Percentiles rank a stretch among this genome's conserved stretches.
Conservation (phyloP, 2,329 filamentous ascomycete genomes). For the Metarhizium anisopliae region DNA sequence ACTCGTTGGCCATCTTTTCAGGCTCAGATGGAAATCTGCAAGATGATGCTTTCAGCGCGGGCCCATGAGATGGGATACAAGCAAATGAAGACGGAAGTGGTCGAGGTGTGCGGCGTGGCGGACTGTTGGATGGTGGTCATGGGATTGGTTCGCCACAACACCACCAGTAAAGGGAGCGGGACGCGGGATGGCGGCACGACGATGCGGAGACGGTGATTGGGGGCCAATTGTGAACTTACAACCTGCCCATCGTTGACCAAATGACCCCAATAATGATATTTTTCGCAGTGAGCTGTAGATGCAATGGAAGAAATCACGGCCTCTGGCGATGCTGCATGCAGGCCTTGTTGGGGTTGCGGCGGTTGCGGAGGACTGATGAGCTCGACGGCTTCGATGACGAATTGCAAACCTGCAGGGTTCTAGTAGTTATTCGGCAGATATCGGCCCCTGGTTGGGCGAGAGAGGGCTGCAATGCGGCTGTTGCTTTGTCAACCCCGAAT, state of each 20-base stretch:
- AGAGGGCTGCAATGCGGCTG: not conserved
- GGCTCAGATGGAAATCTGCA: conserved; percentile 8
- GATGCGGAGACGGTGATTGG: not conserved
- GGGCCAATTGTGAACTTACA: not conserved
- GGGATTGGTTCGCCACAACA: not conserved
- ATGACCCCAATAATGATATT: not conserved
- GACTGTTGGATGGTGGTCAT: not conserved
- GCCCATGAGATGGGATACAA: not conserved
- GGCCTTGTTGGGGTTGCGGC: not conserved
- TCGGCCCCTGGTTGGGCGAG: not conserved
- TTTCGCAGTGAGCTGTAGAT: not conserved
- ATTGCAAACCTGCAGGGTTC: not conserved
- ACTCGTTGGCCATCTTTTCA: conserved; percentile 38
- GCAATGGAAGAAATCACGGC: not conserved
- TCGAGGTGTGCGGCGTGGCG: not conserved
- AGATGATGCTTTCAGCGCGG: not conserved
- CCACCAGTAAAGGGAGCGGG: not conserved
- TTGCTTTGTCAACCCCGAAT: not conserved
- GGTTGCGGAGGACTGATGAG: not conserved
- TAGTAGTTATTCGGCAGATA: not conserved
- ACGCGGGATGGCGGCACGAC: too few species aligned
- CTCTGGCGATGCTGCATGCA: not conserved
- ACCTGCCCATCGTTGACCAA: not conserved
- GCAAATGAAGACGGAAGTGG: not conserved
- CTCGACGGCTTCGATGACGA: not conserved